Evolutionary conservation across 192 early-diverging fungal species (phyloP), one percentile per base, ranked within the genome.

Genomic region (Coemansia umbellata): DNA sequence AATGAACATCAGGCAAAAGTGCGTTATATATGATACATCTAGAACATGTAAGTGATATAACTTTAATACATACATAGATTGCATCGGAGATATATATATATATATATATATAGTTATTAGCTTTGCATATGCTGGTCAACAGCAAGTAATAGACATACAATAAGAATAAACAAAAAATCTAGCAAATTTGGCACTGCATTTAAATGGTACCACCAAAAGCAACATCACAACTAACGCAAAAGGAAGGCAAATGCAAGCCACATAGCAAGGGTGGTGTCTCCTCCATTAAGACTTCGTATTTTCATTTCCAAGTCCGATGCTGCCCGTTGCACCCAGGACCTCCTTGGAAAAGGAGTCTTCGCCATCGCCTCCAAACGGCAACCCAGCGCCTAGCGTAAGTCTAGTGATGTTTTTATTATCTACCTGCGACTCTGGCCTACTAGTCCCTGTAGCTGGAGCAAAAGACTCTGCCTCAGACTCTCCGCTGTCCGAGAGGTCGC

Each of bases 331-430:
- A 14, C 33, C 42, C 18, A 60, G 37, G 18, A 60, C 44, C 10
- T 49, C 63, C 26, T 52, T 58, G 17, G 51, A 58, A 30, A 66
- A 58, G 9, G 63, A 66, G 27, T 49, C 63, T 15, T 41, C 43
- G 44, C 8, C 32, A 15, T 33, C 27, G 24, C 27, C 49, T 30
- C 42, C 60, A 40, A 54, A 49, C n/a, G 26, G 17, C 13, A 49
- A 36, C 8, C 22, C 41, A 13, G 60, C 14, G 5, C 19, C 37
- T 13, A 49, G 37, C 18, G 28, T 30, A 21, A 35, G 37, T 14
- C 22, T 40, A 18, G 22, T 31, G 24, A 17, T 41, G 3, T n/a
- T 23, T 22, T n/a, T 23, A 17, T 18, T 31, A 19, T n/a, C 15
- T n/a, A 21, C 18, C 39, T 42, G 39, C 49, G 31, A 21, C 30